Evolutionary conservation across 1,284 basidiomycete genomes (phyloP), one percentile per base, ranked within the genome.

Genomic region (Sanghuangporus sanghuang): DNA sequence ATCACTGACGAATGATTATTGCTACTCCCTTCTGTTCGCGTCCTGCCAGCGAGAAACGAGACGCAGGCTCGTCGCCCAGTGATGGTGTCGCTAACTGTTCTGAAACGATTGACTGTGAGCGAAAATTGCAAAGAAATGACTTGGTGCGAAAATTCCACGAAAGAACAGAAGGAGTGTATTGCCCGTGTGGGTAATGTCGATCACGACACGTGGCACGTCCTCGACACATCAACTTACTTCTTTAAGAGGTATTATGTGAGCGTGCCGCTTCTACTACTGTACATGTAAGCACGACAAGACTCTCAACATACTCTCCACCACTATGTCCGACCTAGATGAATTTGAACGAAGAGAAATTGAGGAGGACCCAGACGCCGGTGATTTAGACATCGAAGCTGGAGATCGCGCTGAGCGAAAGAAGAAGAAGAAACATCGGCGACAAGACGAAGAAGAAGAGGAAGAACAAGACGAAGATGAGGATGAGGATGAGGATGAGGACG

Each of bases 401-500:
- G 70, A 68, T 39, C 69, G 70, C 23, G 67, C 50, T n/a, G 65
- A 58, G 59, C 58, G 44, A 61, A 63, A 59, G 42, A 67, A 66
- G 2, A 74, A 75, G 12, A 74, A 74, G 56, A 73, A 70, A 56
- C 71, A 73, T 6, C 71, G 76, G 18, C 75, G 76, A 39, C 74
- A 74, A n/a, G 72, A 73, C 0, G 69, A 69, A 3, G 74, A 73
- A 5, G 70, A 75, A 3, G 70, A 69, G 0, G 69, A 70, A 6
- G 71, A 71, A 1, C 27, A 32, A 32, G 70, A 70, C 0, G 73
- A 73, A 0, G 77, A 78, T 0, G 76, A 76, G 1, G 74, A 73
- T 0, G 75, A 76, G 0, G 77, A 78, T 2, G 78, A 79, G 1
- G 71, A 68, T 1, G 74, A 73, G 3, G 70, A 75, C 2, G 70